Evolutionary conservation across 371 early-diverging fungal genomes (phyloP), one percentile per base, ranked within the genome.

Genomic region (Dichotomocladium elegans): DNA sequence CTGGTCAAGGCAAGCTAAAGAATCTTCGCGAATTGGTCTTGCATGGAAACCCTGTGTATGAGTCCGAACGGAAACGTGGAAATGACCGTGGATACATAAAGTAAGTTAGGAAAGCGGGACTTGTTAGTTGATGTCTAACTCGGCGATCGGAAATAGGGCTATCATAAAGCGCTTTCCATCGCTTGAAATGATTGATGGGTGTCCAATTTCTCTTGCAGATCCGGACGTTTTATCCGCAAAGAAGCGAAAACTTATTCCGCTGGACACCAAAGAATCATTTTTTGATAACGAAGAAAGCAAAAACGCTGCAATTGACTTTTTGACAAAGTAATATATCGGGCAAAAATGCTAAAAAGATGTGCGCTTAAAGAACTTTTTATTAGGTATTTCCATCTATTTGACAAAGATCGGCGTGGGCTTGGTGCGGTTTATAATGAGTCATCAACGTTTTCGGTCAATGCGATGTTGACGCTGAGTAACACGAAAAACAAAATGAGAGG

Each of bases 131-230:
- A n/a, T n/a, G n/a, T n/a, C n/a, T n/a, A n/a, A n/a, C n/a, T n/a
- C n/a, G n/a, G n/a, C n/a, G n/a, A n/a, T n/a, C n/a, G n/a, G n/a
- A n/a, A n/a, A 31, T 31, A 55, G 68, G 7, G 66, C 70, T 19
- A 58, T 68, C 8, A 57, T 70, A 29, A 70, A 74, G 25, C 62
- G 81, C 3, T 86, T 84, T 47, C 86, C 86, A 15, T 54, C 75
- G 1, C 53, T 86, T 22, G 55, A 61, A 4, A 14, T 84, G 6
- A 57, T 86, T 15, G 86, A 86, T 51, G 66, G 61, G 35, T 53
- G 52, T 21, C 64, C 68, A 9, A 52, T 72, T 0, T 30, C 46
- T 6, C 40, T 70, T 9, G 48, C 68, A 9, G 64, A 59, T 2
- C 52, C 53, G 19, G 71, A 74, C 26, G 46, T 42, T 10, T 53